Conservation (phyloP, 768 basidiomycete species). For the Naganishia onofrii region DNA sequence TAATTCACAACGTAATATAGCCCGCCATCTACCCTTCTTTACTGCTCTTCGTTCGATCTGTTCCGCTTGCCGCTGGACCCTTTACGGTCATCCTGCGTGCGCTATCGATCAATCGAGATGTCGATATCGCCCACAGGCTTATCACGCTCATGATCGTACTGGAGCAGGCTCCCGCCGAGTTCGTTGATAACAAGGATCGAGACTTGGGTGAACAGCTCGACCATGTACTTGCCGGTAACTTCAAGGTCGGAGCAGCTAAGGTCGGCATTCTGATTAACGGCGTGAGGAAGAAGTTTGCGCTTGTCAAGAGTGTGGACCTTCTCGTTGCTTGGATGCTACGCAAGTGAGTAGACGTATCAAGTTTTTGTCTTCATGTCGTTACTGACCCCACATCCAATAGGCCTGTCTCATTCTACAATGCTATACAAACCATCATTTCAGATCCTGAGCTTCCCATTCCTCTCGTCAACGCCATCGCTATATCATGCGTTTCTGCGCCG, state of each 20-base stretch:
- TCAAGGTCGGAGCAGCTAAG: constrained; percentile 27
- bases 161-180: constrained; percentile 36
- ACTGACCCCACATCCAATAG: not conserved
- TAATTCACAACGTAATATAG: constrained; percentile 13
- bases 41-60: constrained; percentile 44
- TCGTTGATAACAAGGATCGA: constrained; percentile 14
- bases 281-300: constrained; percentile 41
- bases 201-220: constrained; percentile 26
- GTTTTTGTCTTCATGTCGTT: not conserved
- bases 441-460: constrained; percentile 18
- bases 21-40: constrained; percentile 48
- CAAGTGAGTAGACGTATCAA: not conserved
- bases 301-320: constrained; percentile 37
- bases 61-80: constrained; percentile 44
- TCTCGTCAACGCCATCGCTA: constrained; percentile 22
- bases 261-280: constrained; percentile 37
- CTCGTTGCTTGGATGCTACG: constrained; percentile 29
- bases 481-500: constrained; percentile 15
- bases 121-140: constrained; percentile 43
- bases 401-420: constrained; percentile 20
- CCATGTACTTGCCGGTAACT: constrained; percentile 27
- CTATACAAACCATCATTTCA: constrained; percentile 24
- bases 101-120: constrained; percentile 38
- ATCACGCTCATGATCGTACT: constrained; percentile 46
- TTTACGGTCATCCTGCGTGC: constrained; percentile 41